phyloP scores from a whole-genome alignment of 169 alveolate species.

The Plasmodium vivax region DNA sequence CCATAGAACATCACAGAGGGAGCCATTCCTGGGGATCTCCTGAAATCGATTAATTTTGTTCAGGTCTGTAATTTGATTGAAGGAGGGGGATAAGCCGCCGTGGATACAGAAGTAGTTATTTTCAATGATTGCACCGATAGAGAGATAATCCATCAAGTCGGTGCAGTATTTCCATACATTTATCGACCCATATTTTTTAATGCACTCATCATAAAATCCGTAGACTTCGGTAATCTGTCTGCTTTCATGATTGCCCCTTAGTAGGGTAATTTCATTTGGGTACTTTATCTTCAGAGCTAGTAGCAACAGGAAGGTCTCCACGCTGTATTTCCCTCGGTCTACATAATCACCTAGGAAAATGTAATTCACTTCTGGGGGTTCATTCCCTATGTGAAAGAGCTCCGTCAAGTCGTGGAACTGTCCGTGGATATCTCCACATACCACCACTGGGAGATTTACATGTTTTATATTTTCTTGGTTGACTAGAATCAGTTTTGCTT shows the following conservation, averaged over 20 bases:
- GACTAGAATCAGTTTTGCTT: constrained; percentile 21
- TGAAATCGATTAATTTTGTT: constrained; percentile 91
- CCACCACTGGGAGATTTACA: constrained; percentile 97
- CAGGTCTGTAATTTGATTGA: constrained; percentile 94
- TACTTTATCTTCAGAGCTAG: constrained; percentile 96
- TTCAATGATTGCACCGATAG: constrained; percentile 97
- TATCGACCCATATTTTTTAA: constrained; percentile 98
- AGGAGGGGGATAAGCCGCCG: constrained; percentile 98
- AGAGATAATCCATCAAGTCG: constrained; percentile 98
- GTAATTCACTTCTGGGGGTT: constrained; percentile 90
- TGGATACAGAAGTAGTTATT: constrained; percentile 96
- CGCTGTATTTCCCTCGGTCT: constrained; percentile 98
- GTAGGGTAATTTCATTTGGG: constrained; percentile 96
- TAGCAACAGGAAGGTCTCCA: constrained; percentile 97
- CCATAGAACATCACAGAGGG: constrained; percentile 99
- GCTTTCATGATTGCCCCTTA: constrained; percentile 99
- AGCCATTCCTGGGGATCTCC: constrained; percentile 96
- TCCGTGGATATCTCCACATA: constrained; percentile 98
- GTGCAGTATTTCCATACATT: constrained; percentile 98
- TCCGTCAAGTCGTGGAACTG: constrained; percentile 95
- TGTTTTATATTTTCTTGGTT: constrained; percentile 30
- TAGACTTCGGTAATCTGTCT: constrained; percentile 98
- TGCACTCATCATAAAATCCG: constrained; percentile 99
- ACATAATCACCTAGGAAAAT: constrained; percentile 99
- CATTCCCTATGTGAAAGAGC: constrained; percentile 91